Percentiles rank a stretch among this genome's conserved stretches.
Evolutionary conservation across 2,329 filamentous ascomycete species (phyloP).

Genomic region (Phaeoacremonium minimum): DNA sequence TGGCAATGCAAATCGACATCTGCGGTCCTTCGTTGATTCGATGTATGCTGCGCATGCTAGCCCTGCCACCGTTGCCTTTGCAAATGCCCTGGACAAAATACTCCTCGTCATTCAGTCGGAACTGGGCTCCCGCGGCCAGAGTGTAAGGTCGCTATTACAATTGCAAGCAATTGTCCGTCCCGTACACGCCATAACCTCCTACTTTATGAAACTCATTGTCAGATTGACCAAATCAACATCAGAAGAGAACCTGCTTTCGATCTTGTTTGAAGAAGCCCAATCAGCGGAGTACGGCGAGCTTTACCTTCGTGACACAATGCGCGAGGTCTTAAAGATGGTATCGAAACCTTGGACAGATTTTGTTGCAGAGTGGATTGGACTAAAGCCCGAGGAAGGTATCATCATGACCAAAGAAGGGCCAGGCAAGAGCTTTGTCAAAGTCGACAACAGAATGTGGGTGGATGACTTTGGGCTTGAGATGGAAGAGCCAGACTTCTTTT

Average conservation of each 20-base stretch:
- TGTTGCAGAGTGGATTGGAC: slow-evolving; percentile 71
- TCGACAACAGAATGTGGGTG: slow-evolving; percentile 47
- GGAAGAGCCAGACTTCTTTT: slow-evolving; percentile 55
- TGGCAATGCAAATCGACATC: slow-evolving; percentile 39
- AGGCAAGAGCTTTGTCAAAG: slow-evolving; percentile 56
- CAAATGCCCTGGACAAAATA: slow-evolving; percentile 41
- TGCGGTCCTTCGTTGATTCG: slow-evolving; percentile 40
- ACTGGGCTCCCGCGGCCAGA: slow-evolving; percentile 36
- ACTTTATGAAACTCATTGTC: slow-evolving; percentile 46
- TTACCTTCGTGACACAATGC: slow-evolving; percentile 59
- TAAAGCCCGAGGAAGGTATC: slow-evolving; percentile 53
- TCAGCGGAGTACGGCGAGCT: slow-evolving; percentile 59
- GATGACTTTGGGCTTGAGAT: slow-evolving; percentile 57
- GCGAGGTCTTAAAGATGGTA: slow-evolving; percentile 52
- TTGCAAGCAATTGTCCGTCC: slow-evolving; percentile 46
- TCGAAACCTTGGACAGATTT: slow-evolving; percentile 28
- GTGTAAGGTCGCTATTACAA: slow-evolving; percentile 44
- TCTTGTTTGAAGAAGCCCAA: slow-evolving; percentile 58
- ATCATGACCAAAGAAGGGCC: slow-evolving; percentile 44
- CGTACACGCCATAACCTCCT: slow-evolving; percentile 41
- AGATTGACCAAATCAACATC: slow-evolving; percentile 37
- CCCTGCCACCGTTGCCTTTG: slow-evolving; percentile 47
- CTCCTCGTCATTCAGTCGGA: slow-evolving; percentile 44
- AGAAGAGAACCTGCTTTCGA: slow-evolving; percentile 59
- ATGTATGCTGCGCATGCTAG: slow-evolving; percentile 39